Base-by-base conservation (phyloP, 2,329 filamentous ascomycete genomes). In the Incumbomyces lentus region DNA sequence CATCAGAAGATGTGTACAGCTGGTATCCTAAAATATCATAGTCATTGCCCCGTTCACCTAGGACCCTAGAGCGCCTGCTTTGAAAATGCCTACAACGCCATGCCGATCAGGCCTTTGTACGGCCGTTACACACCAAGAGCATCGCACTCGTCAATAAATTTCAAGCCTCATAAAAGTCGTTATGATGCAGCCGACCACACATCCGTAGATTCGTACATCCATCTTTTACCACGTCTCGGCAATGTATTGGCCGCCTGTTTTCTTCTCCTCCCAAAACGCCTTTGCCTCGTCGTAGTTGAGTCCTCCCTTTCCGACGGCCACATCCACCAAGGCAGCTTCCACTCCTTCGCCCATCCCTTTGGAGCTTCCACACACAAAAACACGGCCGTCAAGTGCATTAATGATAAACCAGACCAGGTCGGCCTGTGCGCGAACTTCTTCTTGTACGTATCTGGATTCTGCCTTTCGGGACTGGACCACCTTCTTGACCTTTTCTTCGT, bases 321-420 rank as follows among this genome's bases (percentile, higher is more conserved):
- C 88, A 52, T 95, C 85, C 19, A 95, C 73, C 12, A 98, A 73
- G 0, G 90, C 86, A 39, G 81, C 75, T 63, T 96, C 85, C 2
- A 98, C 92, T 37, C 92, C 92, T 65, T 96, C 92, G 49, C 92
- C 92, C 92, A 98, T 98, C 47, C 92, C 92, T 69, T 86, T 88
- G 60, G 81, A 88, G 66, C 85, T 93, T 41, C 92, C 92, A 64
- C 92, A 98, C 49, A 98, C 92, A 62, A 98, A 98, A 44, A 96
- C 81, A 44, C 92, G 81, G 1, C 92, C 92, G 59, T 98, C 92
- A n/a, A 96, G 74, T 2, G 88, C 81, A 64, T 96, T 96, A 72
- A 94, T 85, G 53, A 96, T 88, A 64, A 87, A 94, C 92, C 92
- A 98, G 13, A 96, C 90, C n/a, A 96, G 76, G 61, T 96, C 92